Evolutionary conservation across 202 grass and related monocot genomes (phyloP), one percentile per base, ranked within the genome.

Genomic region (Miscanthus sacchariflorus): DNA sequence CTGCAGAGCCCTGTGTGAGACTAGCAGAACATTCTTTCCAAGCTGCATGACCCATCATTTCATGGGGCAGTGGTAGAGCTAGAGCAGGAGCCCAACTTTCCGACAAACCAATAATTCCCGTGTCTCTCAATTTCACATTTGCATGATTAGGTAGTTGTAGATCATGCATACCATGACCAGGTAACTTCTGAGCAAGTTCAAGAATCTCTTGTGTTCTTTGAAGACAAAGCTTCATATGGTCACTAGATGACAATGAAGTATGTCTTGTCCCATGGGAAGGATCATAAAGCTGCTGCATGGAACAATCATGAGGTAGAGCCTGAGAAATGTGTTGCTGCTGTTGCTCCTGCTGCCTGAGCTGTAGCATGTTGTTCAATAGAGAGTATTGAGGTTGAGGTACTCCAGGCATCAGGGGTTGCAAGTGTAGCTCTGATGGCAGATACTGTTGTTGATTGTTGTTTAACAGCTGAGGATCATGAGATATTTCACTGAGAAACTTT

Each of bases 391-490:
- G 50, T 23, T 94, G 86, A 81, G 88, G 44, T 5, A 81, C 36
- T 77, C 85, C 84, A 84, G 89, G 78, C 48, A 89, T 79, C 84
- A 93, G 94, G 81, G 87, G 48, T 27, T 89, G 92, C 75, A 95
- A 88, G 28, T 95, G 95, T 79, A 95, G 88, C 80, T 97, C 93
- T 72, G 90, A 85, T 63, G 92, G 78, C 76, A 88, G 33, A 90
- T 97, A 97, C 42, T 97, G 94, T 77, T 95, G 94, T 81, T 99
- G 97, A 73, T 91, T 75, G 78, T 91, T 81, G 76, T 79, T 84
- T 40, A 89, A 77, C 19, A 91, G 73, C 28, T 92, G 90, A 76
- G 90, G 91, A 85, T 99, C 94, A 78, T 93, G 90, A 87, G 91
- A 86, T 39, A 93, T 85, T 77, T 95, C 94, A 83, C 86, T 49